phyloP scores from a whole-genome alignment of 1,139 yeast genomes.

The Blastobotrys petasosporus region DNA sequence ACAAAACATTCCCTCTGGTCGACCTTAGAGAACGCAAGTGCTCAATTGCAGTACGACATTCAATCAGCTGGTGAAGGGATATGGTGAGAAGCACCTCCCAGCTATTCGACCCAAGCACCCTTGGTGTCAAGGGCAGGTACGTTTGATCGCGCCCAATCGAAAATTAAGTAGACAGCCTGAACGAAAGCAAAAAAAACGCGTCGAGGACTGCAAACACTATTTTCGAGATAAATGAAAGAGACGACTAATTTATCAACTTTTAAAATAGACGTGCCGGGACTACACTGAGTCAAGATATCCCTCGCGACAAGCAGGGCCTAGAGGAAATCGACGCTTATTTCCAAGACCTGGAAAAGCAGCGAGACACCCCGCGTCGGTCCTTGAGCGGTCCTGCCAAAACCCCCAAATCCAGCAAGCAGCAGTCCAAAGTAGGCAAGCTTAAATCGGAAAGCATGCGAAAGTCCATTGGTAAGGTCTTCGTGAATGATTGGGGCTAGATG shows the following conservation, averaged over 20 bases:
- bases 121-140: constrained; percentile 12
- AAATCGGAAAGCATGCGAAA: background rate
- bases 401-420: background rate
- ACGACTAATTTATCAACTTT: background rate
- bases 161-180: background rate
- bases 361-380: constrained; percentile 1
- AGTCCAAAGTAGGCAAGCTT: background rate
- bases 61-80: too few species aligned
- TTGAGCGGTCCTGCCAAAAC: background rate
- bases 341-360: constrained; percentile 27
- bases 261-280: constrained; percentile 42
- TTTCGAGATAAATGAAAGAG: background rate
- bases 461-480: too few species aligned
- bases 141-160: background rate
- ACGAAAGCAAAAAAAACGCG: background rate
- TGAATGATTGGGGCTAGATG: too few species aligned
- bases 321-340: constrained; percentile 79
- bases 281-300: constrained; percentile 44
- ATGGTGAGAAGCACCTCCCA: too few species aligned
- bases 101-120: constrained; percentile 6
- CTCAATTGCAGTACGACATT: too few species aligned
- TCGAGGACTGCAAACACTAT: background rate
- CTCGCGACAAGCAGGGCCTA: constrained; percentile 64
- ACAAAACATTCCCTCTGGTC: too few species aligned
- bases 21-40: too few species aligned